These are phyloP conservation scores for Penicillium tannophilum DNA, from an alignment of 495 filamentous ascomycete species.

Conservation along the genomic window DNA sequence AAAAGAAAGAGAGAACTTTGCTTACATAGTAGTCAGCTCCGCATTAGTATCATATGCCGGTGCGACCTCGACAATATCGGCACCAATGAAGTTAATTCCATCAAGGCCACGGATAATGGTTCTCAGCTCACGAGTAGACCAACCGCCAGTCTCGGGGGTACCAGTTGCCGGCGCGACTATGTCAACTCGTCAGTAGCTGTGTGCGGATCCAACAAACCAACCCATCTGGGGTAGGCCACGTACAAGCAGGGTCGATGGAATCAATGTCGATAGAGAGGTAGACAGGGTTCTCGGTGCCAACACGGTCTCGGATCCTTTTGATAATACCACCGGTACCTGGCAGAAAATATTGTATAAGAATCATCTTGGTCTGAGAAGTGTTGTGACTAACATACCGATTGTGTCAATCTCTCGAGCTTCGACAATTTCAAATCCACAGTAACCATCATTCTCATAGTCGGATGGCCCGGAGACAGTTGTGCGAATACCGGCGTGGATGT, in stretches of 20 bases:
- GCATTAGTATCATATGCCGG: constrained; percentile 71
- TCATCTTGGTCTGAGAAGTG: no score
- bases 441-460: constrained; percentile 81
- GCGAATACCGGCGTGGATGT: constrained; percentile 86
- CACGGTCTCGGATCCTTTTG: constrained; percentile 69
- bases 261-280: constrained; percentile 91
- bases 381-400: constrained; percentile 48
- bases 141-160: constrained; percentile 85
- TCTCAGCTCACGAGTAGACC: constrained; percentile 77
- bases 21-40: constrained; percentile 63
- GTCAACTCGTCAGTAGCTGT: neutral
- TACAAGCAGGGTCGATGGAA: constrained; percentile 81
- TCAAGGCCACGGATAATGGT: constrained; percentile 73
- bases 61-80: constrained; percentile 78
- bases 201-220: neutral
- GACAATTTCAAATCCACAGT: constrained; percentile 81
- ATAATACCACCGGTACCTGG: constrained; percentile 64
- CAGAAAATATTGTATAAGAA: neutral
- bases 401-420: constrained; percentile 81
- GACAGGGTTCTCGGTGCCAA: constrained; percentile 71
- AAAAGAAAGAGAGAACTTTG: neutral
- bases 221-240: constrained; percentile 21
- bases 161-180: constrained; percentile 79
- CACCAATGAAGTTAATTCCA: constrained; percentile 74
- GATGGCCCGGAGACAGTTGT: constrained; percentile 70